Percentiles rank a stretch among this genome's conserved stretches.
phyloP scores from a whole-genome alignment of 1,139 yeast genomes.

The Yamadazyma sp. region DNA sequence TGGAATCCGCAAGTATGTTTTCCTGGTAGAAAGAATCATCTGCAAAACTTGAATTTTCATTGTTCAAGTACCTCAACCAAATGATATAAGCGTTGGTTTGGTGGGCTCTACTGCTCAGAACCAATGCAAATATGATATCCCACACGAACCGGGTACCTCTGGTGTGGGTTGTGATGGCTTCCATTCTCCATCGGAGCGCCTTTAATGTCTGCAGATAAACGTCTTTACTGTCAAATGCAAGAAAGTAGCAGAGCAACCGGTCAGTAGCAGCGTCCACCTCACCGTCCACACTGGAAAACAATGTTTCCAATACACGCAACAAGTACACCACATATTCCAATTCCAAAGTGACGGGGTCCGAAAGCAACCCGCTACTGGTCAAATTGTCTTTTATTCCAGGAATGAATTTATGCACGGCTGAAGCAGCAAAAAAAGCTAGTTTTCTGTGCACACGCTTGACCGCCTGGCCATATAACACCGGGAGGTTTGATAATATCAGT shows the following conservation, averaged over 20 bases:
- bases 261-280: slow-evolving; percentile 10
- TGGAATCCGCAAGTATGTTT: slow-evolving; percentile 28
- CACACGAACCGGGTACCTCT: slow-evolving; percentile 34
- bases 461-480: slow-evolving; percentile 19
- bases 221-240: slow-evolving; percentile 22
- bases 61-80: slow-evolving; percentile 54
- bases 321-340: slow-evolving; percentile 13
- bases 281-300: slow-evolving; percentile 7
- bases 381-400: slow-evolving; percentile 17
- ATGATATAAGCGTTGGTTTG: slow-evolving; percentile 48
- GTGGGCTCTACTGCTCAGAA: slow-evolving; percentile 30
- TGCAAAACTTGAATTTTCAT: slow-evolving; percentile 16
- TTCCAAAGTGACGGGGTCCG: neutral
- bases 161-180: slow-evolving; percentile 24
- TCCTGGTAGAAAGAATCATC: slow-evolving; percentile 27
- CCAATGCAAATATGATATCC: slow-evolving; percentile 42
- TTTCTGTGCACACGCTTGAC: slow-evolving; percentile 14
- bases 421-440: slow-evolving; percentile 16
- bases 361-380: slow-evolving; percentile 1
- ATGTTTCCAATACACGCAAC: slow-evolving; percentile 11
- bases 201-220: slow-evolving; percentile 36
- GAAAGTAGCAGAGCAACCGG: slow-evolving; percentile 12
- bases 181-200: slow-evolving; percentile 51
- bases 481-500: slow-evolving; percentile 17
- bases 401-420: slow-evolving; percentile 21